Evolutionary conservation across 306 rosid genomes (phyloP), one percentile per base, ranked within the genome.

Genomic region (Cucurbita maxima): DNA sequence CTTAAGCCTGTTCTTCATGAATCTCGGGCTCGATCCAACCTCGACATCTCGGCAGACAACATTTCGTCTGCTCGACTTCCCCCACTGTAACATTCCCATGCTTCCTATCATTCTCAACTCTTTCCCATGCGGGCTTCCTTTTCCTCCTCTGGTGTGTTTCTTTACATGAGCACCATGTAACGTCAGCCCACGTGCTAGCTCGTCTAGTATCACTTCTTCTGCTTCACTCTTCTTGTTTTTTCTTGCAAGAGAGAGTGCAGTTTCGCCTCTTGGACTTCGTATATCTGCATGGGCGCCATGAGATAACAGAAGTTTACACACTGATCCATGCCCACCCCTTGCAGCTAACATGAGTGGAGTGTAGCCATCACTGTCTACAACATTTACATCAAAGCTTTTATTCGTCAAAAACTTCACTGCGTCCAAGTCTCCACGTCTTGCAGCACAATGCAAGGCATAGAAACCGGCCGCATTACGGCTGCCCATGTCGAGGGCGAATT

Each of bases 331-430:
- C 76, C 96, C 92, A 85, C 87, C 96, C 79, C 91, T 88, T 47
- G 98, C 97, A 22, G 98, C 98, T 75, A 88, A 60, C 96, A 93
- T 90, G 76, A 93, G 94, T 0, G 98, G 96, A 54, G 97, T 93
- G 75, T 82, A 86, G 72, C 88, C 90, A 51, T 93, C 97, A 20
- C 89, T 88, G 37, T 93, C 92, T 16, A 84, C 87, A 66, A 82
- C 84, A 81, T 93, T 90, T 36, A 90, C 87, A 69, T 93, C 98
- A 34, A 87, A 93, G 15, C 96, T 96, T 80, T 82, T 87, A 20
- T 86, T 81, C 37, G 94, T 77, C 68, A 93, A 88, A 75, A 90
- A 74, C 74, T 84, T 80, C 59, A 85, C 96, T 4, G 96, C 97
- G 6, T 87, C 92, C 71, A 75, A 64, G 78, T 93, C 96, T 14